phyloP scores from a whole-genome alignment of 2,329 filamentous ascomycete genomes.

The Neopestalotiopsis sp. region DNA sequence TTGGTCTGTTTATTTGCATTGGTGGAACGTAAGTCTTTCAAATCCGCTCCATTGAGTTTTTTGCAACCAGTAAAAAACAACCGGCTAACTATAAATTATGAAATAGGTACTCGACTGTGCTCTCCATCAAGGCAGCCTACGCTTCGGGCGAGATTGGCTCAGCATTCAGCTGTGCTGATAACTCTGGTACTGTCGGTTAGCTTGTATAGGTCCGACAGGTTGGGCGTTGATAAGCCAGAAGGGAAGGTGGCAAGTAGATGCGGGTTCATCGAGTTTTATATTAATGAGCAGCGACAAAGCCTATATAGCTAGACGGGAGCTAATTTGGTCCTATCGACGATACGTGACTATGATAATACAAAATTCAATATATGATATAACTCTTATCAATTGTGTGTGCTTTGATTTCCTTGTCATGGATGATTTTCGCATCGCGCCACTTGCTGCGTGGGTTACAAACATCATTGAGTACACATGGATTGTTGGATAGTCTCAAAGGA shows the following conservation, averaged over 20 bases:
- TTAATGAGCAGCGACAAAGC: not conserved
- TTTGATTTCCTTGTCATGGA: too few relatives aligned
- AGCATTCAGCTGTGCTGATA: slow-evolving; percentile 28
- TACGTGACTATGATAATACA: not conserved
- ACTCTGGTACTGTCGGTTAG: slow-evolving; percentile 21
- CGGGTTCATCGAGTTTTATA: not conserved
- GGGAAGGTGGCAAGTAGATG: slow-evolving; percentile 1
- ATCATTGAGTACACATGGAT: too few relatives aligned
- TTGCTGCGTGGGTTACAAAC: too few relatives aligned
- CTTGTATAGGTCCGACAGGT: not conserved
- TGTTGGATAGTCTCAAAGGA: too few relatives aligned
- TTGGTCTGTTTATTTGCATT: slow-evolving; percentile 24
- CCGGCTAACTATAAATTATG: slow-evolving; percentile 9
- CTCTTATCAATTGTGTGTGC: too few relatives aligned
- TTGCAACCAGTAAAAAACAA: not conserved
- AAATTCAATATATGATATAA: not conserved
- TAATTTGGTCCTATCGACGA: not conserved
- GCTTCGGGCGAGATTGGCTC: slow-evolving; percentile 25
- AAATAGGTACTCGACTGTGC: slow-evolving; percentile 24
- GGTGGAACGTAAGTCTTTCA: slow-evolving; percentile 24
- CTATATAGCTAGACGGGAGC: not conserved
- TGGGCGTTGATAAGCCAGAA: not conserved
- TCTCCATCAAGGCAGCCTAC: slow-evolving; percentile 26
- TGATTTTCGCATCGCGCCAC: too few relatives aligned
- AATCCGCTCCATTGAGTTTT: too few relatives aligned